Percentiles rank a stretch among this genome's conserved stretches.
phyloP scores from a whole-genome alignment of 2,329 filamentous ascomycete genomes.

The Talaromyces funiculosus region DNA sequence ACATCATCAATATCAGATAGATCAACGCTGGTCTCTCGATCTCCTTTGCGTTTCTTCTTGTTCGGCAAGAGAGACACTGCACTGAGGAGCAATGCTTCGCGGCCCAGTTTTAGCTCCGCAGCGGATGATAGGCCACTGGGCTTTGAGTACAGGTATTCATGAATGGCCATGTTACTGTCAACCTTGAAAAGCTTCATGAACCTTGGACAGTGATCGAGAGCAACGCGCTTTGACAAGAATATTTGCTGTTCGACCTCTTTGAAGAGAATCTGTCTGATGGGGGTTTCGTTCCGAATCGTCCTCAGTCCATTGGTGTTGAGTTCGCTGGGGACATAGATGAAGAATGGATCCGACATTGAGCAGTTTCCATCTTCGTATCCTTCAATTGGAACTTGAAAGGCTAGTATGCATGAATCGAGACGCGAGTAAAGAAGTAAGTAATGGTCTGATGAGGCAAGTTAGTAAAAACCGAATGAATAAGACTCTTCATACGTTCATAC shows the following conservation, averaged over 20 bases:
- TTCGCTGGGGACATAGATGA: constrained; percentile 25
- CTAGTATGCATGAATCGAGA: constrained; percentile 28
- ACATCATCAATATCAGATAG: neutral
- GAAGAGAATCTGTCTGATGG: constrained; percentile 30
- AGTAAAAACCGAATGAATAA: neutral
- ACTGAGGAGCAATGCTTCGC: constrained; percentile 21
- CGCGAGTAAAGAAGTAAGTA: constrained; percentile 38
- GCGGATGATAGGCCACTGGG: constrained; percentile 15
- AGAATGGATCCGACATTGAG: constrained; percentile 28
- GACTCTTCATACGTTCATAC: constrained; percentile 22
- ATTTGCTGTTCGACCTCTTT: constrained; percentile 24
- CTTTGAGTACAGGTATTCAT: constrained; percentile 29
- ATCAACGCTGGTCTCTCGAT: neutral
- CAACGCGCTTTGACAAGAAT: constrained; percentile 11
- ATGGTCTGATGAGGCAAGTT: constrained; percentile 25
- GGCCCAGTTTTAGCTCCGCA: constrained; percentile 15
- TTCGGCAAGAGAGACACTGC: constrained; percentile 14
- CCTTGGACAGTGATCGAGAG: constrained; percentile 19
- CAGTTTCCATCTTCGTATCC: constrained; percentile 19
- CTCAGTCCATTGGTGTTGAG: constrained; percentile 12
- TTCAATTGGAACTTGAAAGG: constrained; percentile 27
- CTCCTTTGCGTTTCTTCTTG: neutral
- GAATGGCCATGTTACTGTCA: constrained; percentile 28
- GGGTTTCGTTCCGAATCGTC: constrained; percentile 7
- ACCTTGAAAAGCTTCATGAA: constrained; percentile 35